Conservation (phyloP, 2,329 filamentous ascomycete genomes). For the Emydomyces testavorans region DNA sequence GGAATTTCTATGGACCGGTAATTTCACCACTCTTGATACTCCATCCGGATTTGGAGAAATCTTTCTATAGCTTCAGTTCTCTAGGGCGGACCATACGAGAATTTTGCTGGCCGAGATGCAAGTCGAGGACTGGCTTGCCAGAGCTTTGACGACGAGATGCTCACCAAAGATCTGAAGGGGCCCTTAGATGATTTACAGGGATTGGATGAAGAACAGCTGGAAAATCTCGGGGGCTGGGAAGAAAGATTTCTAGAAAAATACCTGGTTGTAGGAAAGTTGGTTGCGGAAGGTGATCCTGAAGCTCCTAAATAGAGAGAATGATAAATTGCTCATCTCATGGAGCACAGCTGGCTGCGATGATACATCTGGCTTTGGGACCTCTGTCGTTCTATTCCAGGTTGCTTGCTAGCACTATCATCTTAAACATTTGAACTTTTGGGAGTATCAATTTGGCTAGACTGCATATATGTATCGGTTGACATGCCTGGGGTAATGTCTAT, state of each 20-base stretch:
- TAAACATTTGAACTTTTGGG: too few species aligned
- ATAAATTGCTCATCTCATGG: background rate
- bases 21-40: slow-evolving; percentile 4
- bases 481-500: too few species aligned
- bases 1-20: slow-evolving; percentile 85
- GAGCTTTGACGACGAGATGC: slow-evolving; percentile 89
- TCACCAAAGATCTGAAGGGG: slow-evolving; percentile 79
- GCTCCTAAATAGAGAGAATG: slow-evolving; percentile 20
- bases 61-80: background rate
- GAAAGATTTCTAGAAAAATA: slow-evolving; percentile 91
- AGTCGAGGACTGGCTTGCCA: slow-evolving; percentile 76
- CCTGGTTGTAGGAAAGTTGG: slow-evolving; percentile 78
- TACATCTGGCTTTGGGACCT: too few species aligned
- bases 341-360: too few species aligned
- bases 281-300: slow-evolving; percentile 48
- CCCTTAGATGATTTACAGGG: slow-evolving; percentile 67
- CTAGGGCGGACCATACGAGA: slow-evolving; percentile 75
- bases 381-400: too few species aligned
- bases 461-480: too few species aligned
- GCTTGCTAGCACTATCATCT: too few species aligned
- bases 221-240: slow-evolving; percentile 82
- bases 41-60: background rate
- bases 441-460: too few species aligned
- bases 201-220: slow-evolving; percentile 62
- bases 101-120: slow-evolving; percentile 90